phyloP scores from a whole-genome alignment of 306 rosid genomes.

The Cucumis melo region DNA sequence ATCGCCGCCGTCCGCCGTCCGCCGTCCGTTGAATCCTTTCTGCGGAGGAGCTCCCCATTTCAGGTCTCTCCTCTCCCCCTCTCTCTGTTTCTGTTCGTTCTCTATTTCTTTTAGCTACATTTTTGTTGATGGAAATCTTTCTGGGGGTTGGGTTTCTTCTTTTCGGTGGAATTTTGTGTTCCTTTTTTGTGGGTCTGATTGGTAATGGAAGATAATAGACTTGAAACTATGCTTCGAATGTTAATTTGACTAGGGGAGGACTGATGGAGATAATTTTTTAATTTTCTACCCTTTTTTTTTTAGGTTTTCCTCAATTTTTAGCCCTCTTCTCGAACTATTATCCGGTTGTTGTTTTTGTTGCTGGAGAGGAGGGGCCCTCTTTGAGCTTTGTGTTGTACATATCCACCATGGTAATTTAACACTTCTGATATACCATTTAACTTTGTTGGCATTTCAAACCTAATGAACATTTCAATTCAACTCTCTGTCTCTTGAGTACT shows the following conservation, averaged over 20 bases:
- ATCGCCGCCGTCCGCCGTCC: too few species aligned
- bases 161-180: not conserved
- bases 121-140: not conserved
- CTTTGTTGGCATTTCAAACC: too few species aligned
- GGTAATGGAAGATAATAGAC: not conserved
- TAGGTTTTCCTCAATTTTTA: not conserved
- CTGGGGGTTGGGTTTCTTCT: not conserved
- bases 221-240: not conserved
- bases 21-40: too few species aligned
- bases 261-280: not conserved
- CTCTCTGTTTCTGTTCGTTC: not conserved
- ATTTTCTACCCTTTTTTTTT: not conserved
- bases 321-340: not conserved
- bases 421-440: too few species aligned
- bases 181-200: not conserved
- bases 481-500: too few species aligned
- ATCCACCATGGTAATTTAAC: too few species aligned
- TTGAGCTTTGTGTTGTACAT: not conserved
- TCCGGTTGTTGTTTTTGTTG: not conserved
- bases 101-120: not conserved
- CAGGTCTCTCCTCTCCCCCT: conserved; percentile 1
- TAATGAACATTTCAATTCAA: too few species aligned
- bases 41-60: not conserved
- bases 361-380: not conserved
- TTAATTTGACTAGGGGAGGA: not conserved